These are phyloP conservation scores for Cystobasidium onofrii DNA, from an alignment of 768 basidiomycete species.

Conservation along the genomic window DNA sequence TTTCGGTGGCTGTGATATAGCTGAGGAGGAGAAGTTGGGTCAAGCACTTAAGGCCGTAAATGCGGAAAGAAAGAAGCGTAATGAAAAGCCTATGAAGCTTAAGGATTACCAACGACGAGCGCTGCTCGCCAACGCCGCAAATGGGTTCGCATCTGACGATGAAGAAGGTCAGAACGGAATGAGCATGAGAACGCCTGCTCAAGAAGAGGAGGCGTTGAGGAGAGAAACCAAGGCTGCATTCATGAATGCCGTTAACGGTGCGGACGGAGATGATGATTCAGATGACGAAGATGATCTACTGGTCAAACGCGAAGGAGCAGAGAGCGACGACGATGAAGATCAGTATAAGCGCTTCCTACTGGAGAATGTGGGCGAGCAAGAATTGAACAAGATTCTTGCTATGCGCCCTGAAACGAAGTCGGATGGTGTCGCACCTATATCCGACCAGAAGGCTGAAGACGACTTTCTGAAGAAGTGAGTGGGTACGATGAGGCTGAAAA, in stretches of 20 bases:
- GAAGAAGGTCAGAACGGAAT: slow-evolving; percentile 35
- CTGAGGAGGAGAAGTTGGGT: slow-evolving; percentile 57
- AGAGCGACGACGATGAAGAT: slow-evolving; percentile 73
- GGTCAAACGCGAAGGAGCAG: slow-evolving; percentile 64
- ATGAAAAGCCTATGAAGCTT: slow-evolving; percentile 44
- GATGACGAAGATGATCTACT: slow-evolving; percentile 62
- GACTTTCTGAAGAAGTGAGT: slow-evolving; percentile 84
- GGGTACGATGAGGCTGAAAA: background rate
- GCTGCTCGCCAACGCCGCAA: slow-evolving; percentile 42
- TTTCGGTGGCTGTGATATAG: slow-evolving; percentile 45
- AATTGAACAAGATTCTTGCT: slow-evolving; percentile 61
- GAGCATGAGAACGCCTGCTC: slow-evolving; percentile 56
- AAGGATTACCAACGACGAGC: slow-evolving; percentile 47
- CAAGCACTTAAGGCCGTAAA: slow-evolving; percentile 7
- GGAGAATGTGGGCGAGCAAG: slow-evolving; percentile 64
- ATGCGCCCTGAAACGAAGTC: slow-evolving; percentile 40
- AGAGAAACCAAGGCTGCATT: slow-evolving; percentile 80
- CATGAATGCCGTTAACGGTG: slow-evolving; percentile 47
- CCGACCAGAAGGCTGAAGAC: slow-evolving; percentile 43
- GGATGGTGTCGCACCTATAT: slow-evolving; percentile 44
- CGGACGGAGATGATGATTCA: slow-evolving; percentile 54
- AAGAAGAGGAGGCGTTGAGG: slow-evolving; percentile 68
- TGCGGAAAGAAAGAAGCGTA: slow-evolving; percentile 24
- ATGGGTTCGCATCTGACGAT: slow-evolving; percentile 31
- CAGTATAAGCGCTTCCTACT: slow-evolving; percentile 76